Conservation (phyloP, 2,329 filamentous ascomycete genomes). For the Fusarium denticulatum region DNA sequence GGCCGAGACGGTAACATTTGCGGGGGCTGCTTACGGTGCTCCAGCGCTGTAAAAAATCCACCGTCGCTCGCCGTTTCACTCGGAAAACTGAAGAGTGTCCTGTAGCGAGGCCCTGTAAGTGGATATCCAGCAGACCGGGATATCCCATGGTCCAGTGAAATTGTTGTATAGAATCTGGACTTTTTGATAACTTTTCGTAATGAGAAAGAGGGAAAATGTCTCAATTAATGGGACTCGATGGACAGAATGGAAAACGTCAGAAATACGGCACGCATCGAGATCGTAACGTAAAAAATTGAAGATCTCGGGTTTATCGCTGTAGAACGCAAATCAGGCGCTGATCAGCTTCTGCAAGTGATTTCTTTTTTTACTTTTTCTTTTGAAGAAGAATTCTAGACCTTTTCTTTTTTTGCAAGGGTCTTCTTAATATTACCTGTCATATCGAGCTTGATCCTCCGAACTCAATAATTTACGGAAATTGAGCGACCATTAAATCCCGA, state of each 20-base stretch:
- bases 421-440: not conserved
- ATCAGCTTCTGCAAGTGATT: not conserved
- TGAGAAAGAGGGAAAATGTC: not conserved
- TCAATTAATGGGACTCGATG: not conserved
- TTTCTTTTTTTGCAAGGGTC: not conserved
- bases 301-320: not conserved
- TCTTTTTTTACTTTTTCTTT: not conserved
- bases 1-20: not conserved
- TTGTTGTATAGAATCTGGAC: not conserved
- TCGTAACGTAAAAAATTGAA: not conserved
- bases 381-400: not conserved
- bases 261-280: not conserved
- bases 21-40: not conserved
- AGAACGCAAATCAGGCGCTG: not conserved
- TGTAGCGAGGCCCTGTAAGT: not conserved
- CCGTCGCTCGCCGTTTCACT: slow-evolving; percentile 5
- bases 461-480: not conserved
- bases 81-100: not conserved
- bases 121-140: not conserved
- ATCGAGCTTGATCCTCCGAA: not conserved
- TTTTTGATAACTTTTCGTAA: not conserved
- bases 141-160: slow-evolving; percentile 10
- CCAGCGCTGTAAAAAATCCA: not conserved
- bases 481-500: not conserved
- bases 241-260: not conserved